Evolutionary conservation across 176 grass and related monocot species (phyloP).

Genomic region (Olyra latifolia): DNA sequence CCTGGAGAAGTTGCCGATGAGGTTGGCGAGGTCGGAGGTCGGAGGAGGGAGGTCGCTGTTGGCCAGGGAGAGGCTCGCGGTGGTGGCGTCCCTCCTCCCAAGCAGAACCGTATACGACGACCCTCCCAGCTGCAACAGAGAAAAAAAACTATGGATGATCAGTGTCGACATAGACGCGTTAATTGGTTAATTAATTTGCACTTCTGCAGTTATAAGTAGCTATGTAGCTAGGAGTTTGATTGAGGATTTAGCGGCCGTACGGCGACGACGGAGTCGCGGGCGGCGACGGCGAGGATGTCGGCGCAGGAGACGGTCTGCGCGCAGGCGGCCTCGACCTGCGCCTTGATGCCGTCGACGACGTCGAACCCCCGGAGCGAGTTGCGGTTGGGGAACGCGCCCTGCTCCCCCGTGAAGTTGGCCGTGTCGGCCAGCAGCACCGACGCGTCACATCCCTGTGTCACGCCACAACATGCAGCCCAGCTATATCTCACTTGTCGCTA

Average conservation of each 20-base stretch:
- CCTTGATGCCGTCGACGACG: slow-evolving; percentile 58
- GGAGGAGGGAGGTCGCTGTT: slow-evolving; percentile 57
- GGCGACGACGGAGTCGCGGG: slow-evolving; percentile 43
- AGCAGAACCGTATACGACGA: slow-evolving; percentile 51
- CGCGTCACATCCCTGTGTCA: slow-evolving; percentile 61
- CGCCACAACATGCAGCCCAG: not conserved
- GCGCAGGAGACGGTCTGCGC: slow-evolving; percentile 71
- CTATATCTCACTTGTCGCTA: too few species aligned
- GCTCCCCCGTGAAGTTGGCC: slow-evolving; percentile 58
- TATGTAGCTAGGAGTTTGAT: not conserved
- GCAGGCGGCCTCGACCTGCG: slow-evolving; percentile 58
- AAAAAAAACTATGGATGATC: not conserved
- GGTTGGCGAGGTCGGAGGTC: slow-evolving; percentile 30
- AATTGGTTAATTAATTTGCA: not conserved
- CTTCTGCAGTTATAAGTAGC: not conserved
- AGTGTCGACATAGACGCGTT: not conserved
- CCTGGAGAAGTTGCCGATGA: slow-evolving; percentile 51
- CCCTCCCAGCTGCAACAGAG: slow-evolving; percentile 52
- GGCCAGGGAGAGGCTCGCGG: slow-evolving; percentile 39
- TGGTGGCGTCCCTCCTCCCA: slow-evolving; percentile 66
- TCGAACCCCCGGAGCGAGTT: slow-evolving; percentile 59
- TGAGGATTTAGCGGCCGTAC: not conserved
- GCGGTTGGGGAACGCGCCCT: slow-evolving; percentile 35
- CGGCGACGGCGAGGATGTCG: slow-evolving; percentile 86
- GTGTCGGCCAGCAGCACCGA: slow-evolving; percentile 61